Evolutionary conservation across 129 eudicot genomes (phyloP).

Genomic region (Centaurea solstitialis): DNA sequence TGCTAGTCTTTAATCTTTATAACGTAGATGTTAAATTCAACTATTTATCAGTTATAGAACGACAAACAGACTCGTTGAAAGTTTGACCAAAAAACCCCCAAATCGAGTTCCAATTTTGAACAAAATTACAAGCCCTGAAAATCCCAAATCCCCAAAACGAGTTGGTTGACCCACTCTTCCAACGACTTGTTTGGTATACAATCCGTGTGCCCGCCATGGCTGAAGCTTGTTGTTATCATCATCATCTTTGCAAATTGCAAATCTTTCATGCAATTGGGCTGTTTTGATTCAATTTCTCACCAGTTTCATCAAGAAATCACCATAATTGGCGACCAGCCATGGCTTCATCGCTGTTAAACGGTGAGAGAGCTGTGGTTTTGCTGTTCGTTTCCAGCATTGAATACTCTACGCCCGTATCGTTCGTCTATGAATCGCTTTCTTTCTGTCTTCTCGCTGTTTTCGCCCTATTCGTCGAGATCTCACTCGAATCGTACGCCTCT

Average conservation of each 20-base stretch:
- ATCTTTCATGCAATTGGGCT: slow-evolving; percentile 16
- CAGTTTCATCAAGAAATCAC: background rate
- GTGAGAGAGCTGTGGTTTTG: slow-evolving; percentile 92
- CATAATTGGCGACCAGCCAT: slow-evolving; percentile 24
- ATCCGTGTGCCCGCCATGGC: slow-evolving; percentile 25
- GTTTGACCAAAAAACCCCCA: background rate
- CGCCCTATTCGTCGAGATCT: slow-evolving; percentile 67
- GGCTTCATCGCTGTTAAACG: slow-evolving; percentile 74
- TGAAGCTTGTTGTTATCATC: background rate
- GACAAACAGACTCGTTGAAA: background rate
- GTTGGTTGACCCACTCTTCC: slow-evolving; percentile 35
- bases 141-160: background rate
- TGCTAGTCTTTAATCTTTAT: too few species aligned
- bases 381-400: slow-evolving; percentile 49
- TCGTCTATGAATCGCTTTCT: slow-evolving; percentile 50
- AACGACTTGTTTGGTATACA: slow-evolving; percentile 24
- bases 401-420: slow-evolving; percentile 44
- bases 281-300: background rate
- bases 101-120: background rate
- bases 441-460: slow-evolving; percentile 53
- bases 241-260: slow-evolving; percentile 1
- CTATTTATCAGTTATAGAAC: too few species aligned
- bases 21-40: too few species aligned
- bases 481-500: slow-evolving; percentile 49
- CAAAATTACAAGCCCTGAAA: background rate